Percentiles rank a stretch among this genome's conserved stretches.
phyloP scores from a whole-genome alignment of 352 stramenopile genomes.

The Peronospora farinosa region DNA sequence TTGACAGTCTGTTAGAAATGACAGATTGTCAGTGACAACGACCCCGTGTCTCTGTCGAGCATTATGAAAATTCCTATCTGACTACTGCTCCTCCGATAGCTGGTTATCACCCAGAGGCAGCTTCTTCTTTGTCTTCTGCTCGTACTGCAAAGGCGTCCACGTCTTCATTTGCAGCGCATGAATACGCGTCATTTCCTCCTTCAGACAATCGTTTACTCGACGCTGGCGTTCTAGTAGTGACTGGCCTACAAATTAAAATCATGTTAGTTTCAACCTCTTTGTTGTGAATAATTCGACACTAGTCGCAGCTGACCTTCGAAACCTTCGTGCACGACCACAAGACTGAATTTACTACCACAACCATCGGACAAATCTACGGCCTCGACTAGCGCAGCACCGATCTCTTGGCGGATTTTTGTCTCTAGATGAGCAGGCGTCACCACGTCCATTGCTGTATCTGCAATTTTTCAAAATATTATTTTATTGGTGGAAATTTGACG shows the following conservation, averaged over 20 bases:
- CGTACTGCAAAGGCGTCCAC: slow-evolving; percentile 75
- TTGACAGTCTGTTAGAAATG: slow-evolving; percentile 1
- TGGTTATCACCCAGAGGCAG: slow-evolving; percentile 35
- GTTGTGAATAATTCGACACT: background rate
- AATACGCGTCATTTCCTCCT: slow-evolving; percentile 80
- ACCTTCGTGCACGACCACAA: slow-evolving; percentile 72
- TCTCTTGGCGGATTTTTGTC: slow-evolving; percentile 51
- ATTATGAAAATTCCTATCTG: background rate
- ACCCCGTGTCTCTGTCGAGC: background rate
- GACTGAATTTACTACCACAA: slow-evolving; percentile 78
- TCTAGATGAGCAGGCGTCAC: slow-evolving; percentile 51
- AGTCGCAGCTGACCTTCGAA: slow-evolving; percentile 56
- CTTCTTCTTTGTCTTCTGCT: slow-evolving; percentile 70
- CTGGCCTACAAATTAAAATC: slow-evolving; percentile 32
- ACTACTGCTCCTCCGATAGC: slow-evolving; percentile 49
- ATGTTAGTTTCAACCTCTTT: background rate
- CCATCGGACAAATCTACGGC: slow-evolving; percentile 75
- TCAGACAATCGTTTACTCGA: slow-evolving; percentile 70
- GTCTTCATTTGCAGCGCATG: slow-evolving; percentile 85
- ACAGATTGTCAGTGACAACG: background rate
- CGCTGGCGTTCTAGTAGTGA: slow-evolving; percentile 73
- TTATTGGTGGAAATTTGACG: background rate
- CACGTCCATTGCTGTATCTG: slow-evolving; percentile 28
- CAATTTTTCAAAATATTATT: too few relatives aligned
- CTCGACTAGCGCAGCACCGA: slow-evolving; percentile 62